Evolutionary conservation across 2,329 filamentous ascomycete genomes (phyloP).

Genomic region (Xylaria sp.): DNA sequence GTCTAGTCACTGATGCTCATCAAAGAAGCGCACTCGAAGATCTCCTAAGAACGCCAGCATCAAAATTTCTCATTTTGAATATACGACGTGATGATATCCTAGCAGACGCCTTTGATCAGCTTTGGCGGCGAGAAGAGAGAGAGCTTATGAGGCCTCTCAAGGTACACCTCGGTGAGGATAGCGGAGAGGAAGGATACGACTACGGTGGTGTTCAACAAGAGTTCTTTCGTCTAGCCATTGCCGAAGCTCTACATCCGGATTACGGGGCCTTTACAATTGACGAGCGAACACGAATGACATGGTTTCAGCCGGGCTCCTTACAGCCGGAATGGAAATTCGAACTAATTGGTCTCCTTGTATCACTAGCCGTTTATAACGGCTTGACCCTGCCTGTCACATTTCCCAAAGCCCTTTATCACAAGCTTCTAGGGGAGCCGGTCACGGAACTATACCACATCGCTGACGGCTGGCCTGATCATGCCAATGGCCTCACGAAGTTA

Average conservation of each 20-base stretch:
- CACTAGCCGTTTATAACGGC: slow-evolving; percentile 91
- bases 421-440: slow-evolving; percentile 76
- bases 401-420: slow-evolving; percentile 84
- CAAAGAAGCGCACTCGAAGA: slow-evolving; percentile 72
- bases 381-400: slow-evolving; percentile 91
- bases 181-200: slow-evolving; percentile 89
- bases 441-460: slow-evolving; percentile 79
- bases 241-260: slow-evolving; percentile 79
- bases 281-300: slow-evolving; percentile 78
- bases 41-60: slow-evolving; percentile 72
- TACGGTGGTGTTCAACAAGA: slow-evolving; percentile 97
- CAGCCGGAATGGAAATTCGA: slow-evolving; percentile 93
- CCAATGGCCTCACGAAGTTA: slow-evolving; percentile 77
- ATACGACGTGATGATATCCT: slow-evolving; percentile 76
- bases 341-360: slow-evolving; percentile 86
- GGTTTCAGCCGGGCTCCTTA: slow-evolving; percentile 85
- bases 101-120: slow-evolving; percentile 81
- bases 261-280: slow-evolving; percentile 87
- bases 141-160: slow-evolving; percentile 89
- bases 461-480: slow-evolving; percentile 88
- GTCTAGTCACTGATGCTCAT: slow-evolving; percentile 65
- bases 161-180: slow-evolving; percentile 83
- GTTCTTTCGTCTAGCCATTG: slow-evolving; percentile 87
- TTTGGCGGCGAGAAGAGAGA: slow-evolving; percentile 86
- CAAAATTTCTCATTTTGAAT: slow-evolving; percentile 76